Evolutionary conservation across 768 basidiomycete genomes (phyloP).

Genomic region (Roridomyces roridus): DNA sequence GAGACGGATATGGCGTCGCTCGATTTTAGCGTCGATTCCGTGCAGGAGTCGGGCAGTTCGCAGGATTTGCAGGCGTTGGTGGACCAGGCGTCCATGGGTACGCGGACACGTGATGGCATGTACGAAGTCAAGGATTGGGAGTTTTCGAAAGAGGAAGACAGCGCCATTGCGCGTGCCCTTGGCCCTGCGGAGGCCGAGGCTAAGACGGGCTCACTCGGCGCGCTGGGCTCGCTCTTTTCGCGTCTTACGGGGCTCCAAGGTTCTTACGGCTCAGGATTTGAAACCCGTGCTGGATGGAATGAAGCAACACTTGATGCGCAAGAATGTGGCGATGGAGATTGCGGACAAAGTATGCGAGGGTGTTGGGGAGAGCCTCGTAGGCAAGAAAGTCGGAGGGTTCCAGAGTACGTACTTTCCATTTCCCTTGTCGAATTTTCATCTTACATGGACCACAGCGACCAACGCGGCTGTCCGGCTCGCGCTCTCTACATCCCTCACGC

Average conservation of each 20-base stretch:
- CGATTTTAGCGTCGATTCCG: slow-evolving; percentile 73
- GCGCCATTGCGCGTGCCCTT: slow-evolving; percentile 67
- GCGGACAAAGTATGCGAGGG: slow-evolving; percentile 93
- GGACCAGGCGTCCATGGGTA: slow-evolving; percentile 78
- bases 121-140: slow-evolving; percentile 83
- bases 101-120: slow-evolving; percentile 70
- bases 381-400: slow-evolving; percentile 90
- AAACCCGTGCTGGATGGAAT: slow-evolving; percentile 90
- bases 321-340: slow-evolving; percentile 97
- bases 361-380: slow-evolving; percentile 88
- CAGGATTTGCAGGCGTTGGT: slow-evolving; percentile 68
- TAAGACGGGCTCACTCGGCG: slow-evolving; percentile 57
- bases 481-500: slow-evolving; percentile 85
- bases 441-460: slow-evolving; percentile 59
- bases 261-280: slow-evolving; percentile 81
- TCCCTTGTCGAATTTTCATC: slow-evolving; percentile 6
- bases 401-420: slow-evolving; percentile 63
- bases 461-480: slow-evolving; percentile 85
- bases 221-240: slow-evolving; percentile 81
- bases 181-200: slow-evolving; percentile 45
- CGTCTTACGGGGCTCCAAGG: slow-evolving; percentile 86
- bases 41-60: slow-evolving; percentile 36
- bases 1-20: slow-evolving; percentile 92
- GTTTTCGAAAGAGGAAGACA: slow-evolving; percentile 56
- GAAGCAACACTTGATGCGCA: slow-evolving; percentile 98